Percentiles rank a stretch among this genome's conserved stretches.
phyloP scores from a whole-genome alignment of 1,284 basidiomycete genomes.

The Naganishia albida region DNA sequence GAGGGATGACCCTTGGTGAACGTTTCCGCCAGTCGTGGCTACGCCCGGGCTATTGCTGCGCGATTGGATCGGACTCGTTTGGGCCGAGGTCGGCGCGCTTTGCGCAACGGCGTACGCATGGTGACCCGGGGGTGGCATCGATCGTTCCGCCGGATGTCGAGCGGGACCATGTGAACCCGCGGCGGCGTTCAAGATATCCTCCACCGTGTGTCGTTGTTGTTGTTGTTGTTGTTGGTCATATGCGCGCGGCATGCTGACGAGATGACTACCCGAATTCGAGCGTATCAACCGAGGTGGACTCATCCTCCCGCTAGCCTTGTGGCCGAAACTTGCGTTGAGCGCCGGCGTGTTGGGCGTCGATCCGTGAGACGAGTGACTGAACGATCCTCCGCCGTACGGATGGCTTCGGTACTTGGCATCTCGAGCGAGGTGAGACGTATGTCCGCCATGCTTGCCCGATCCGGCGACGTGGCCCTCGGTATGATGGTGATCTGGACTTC shows the following conservation, averaged over 20 bases:
- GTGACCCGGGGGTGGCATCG: conserved; percentile 47
- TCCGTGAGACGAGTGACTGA: conserved; percentile 32
- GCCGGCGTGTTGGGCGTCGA: conserved; percentile 42
- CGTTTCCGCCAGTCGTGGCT: conserved; percentile 18
- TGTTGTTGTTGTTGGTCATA: too few species aligned
- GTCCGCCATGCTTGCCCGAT: conserved; percentile 51
- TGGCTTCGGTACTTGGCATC: conserved; percentile 52
- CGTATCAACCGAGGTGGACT: conserved; percentile 35
- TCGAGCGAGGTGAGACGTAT: conserved; percentile 47
- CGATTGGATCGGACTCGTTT: conserved; percentile 44
- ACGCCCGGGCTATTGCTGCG: conserved; percentile 30
- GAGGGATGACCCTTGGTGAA: conserved; percentile 47
- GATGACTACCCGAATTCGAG: conserved; percentile 35
- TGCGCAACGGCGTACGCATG: conserved; percentile 41
- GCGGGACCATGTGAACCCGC: conserved; percentile 9
- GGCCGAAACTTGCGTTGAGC: conserved; percentile 36
- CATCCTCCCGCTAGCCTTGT: conserved; percentile 38
- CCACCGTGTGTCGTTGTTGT: conserved; percentile 47
- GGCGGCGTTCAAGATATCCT: conserved; percentile 54
- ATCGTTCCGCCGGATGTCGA: conserved; percentile 40
- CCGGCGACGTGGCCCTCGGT: conserved; percentile 46
- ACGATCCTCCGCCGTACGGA: conserved; percentile 42
- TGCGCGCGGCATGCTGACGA: conserved; percentile 22
- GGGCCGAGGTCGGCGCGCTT: conserved; percentile 46
- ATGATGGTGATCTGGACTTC: conserved; percentile 39